phyloP scores from a whole-genome alignment of 306 rosid species.

The Sphenostylis stenocarpa region DNA sequence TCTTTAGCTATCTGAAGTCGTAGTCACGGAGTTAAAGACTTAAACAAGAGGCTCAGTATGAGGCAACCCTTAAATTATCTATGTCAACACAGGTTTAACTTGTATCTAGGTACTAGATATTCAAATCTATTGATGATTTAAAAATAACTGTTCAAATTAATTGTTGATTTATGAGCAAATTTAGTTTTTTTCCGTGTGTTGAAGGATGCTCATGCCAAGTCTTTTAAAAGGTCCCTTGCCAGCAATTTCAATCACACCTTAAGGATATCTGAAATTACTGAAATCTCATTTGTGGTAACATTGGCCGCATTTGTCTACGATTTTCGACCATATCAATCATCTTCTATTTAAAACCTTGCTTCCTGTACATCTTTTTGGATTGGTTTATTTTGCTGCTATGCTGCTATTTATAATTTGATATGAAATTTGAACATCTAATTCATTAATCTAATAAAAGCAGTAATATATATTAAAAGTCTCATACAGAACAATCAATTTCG shows the following conservation, averaged over 20 bases:
- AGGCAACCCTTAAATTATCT: neutral
- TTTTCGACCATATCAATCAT: neutral
- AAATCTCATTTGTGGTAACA: neutral
- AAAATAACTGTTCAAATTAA: neutral
- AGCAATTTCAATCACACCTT: neutral
- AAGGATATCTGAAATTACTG: neutral
- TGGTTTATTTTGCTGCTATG: neutral
- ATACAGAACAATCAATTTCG: neutral
- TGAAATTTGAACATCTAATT: neutral
- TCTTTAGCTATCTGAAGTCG: neutral
- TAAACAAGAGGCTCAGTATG: slow-evolving; percentile 4
- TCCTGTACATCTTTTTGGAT: neutral
- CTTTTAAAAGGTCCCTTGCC: too few species aligned
- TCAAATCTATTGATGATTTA: neutral
- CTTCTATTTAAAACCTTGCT: neutral
- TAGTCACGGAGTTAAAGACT: slow-evolving; percentile 3
- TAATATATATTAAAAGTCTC: neutral
- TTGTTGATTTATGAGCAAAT: neutral
- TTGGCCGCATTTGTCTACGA: neutral
- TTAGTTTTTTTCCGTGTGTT: neutral
- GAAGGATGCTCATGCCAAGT: neutral
- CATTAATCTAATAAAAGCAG: neutral
- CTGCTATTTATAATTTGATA: neutral
- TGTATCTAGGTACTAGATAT: neutral
- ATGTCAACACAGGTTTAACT: neutral